A percentile compares a stretch with the other conserved stretches of the same genome.
These are phyloP conservation scores for Yarrowia sp. DNA, from an alignment of 805 yeast genomes.

Conservation along the genomic window DNA sequence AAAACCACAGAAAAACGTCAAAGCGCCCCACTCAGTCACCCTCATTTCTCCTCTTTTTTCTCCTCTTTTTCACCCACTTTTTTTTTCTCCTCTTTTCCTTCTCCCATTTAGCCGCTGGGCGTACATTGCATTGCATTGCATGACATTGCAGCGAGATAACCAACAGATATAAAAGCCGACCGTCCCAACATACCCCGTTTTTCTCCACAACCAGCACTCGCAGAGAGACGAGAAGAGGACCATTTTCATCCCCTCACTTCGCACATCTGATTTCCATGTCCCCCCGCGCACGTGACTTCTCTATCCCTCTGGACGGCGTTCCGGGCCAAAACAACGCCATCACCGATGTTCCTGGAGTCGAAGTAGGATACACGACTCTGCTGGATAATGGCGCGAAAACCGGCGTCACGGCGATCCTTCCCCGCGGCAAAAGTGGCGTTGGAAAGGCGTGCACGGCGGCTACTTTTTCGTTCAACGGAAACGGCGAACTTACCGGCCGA, in stretches of 20 bases:
- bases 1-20: too few relatives aligned
- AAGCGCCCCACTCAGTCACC: too few relatives aligned
- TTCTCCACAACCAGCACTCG: neutral
- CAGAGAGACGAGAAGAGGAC: too few relatives aligned
- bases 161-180: neutral
- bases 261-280: too few relatives aligned
- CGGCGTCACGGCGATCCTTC: conserved; percentile 22
- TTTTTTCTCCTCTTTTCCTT: too few relatives aligned
- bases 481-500: conserved; percentile 20
- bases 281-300: neutral
- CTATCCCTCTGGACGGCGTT: conserved; percentile 7
- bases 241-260: too few relatives aligned
- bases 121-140: conserved; percentile 30
- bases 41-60: too few relatives aligned
- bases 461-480: conserved; percentile 25
- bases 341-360: conserved; percentile 24
- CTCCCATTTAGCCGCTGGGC: conserved; percentile 16
- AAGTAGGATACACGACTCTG: conserved; percentile 17
- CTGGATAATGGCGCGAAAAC: neutral
- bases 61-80: neutral
- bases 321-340: conserved; percentile 17
- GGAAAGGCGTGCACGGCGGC: conserved; percentile 29
- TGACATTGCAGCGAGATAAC: conserved; percentile 9
- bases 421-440: conserved; percentile 18
- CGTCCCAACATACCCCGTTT: neutral